Evolutionary conservation across 306 rosid genomes (phyloP), one percentile per base, ranked within the genome.

Genomic region (Prunus mongolica): DNA sequence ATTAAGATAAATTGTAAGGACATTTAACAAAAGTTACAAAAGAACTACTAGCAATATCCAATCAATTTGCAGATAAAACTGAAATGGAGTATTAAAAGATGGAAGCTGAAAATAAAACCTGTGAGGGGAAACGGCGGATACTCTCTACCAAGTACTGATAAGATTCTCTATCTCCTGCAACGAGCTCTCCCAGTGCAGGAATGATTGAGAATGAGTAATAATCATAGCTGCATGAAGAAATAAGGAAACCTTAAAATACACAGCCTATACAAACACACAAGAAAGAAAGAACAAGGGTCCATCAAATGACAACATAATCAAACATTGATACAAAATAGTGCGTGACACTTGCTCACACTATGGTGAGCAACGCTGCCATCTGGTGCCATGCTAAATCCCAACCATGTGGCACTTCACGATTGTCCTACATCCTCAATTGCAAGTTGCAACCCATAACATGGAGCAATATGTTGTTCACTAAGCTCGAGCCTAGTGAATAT

Each of bases 81-180:
- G 65, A 50, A 57, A 65, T 25, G 4, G 22, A 50, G 41, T 27
- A 56, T 19, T 67, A 27, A 61, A 41, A 47, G 16, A 49, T 9
- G 25, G 70, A 63, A 72, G 72, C 79, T 61, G 56, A 74, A 60
- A 63, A 57, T 55, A 50, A 72, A 76, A 95, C 97, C 97, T 95
- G 99, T 6, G 93, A 18, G 50, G 99, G 97, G 67, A 95, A 95
- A 66, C 91, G 91, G 63, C 91, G 88, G 71, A 92, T 89, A 80
- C 99, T 95, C 82, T 95, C 99, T 60, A 95, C 99, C 73, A 95
- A 83, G 90, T 95, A 95, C 79, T 92, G 97, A 86, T 95, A 95
- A 52, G 99, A 95, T 74, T 84, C 84, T 56, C 96, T 89, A 76
- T 92, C 97, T 3, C 93, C 92, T 15, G 91, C 89, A 87, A 92